A percentile compares a stretch with the other conserved stretches of the same genome.
phyloP scores from a whole-genome alignment of 1,139 yeast species.

The Kurtzmaniella natalensis region DNA sequence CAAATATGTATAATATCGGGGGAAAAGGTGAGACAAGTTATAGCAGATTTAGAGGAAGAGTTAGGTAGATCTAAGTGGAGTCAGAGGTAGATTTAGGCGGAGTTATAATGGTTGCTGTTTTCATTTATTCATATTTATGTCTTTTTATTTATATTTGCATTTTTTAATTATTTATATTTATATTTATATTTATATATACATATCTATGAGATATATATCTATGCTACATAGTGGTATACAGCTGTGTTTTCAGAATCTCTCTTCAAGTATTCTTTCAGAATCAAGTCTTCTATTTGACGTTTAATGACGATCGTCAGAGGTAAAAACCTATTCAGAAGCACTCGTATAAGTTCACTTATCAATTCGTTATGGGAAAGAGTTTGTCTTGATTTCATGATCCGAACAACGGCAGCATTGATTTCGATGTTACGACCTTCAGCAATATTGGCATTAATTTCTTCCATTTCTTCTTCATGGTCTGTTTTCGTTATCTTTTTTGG shows the following conservation, averaged over 20 bases:
- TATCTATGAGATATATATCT: not conserved
- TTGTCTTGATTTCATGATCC: conserved; percentile 79
- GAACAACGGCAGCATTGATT: conserved; percentile 83
- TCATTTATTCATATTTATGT: too few relatives aligned
- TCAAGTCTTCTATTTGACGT: conserved; percentile 70
- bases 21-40: too few relatives aligned
- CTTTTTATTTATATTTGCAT: not conserved
- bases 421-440: conserved; percentile 51
- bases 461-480: conserved; percentile 35
- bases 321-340: conserved; percentile 59
- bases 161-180: too few relatives aligned
- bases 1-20: too few relatives aligned
- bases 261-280: conserved; percentile 79
- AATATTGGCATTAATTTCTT: conserved; percentile 32
- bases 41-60: too few relatives aligned
- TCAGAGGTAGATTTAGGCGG: too few relatives aligned
- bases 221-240: conserved; percentile 71
- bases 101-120: too few relatives aligned
- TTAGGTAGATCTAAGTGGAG: too few relatives aligned
- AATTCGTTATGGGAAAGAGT: conserved; percentile 60
- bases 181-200: too few relatives aligned
- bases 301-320: conserved; percentile 69
- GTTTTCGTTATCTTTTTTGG: conserved; percentile 32
- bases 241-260: conserved; percentile 62
- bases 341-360: conserved; percentile 61